Base-by-base conservation (phyloP, 305 asterid species). In the Petunia hybrid region DNA sequence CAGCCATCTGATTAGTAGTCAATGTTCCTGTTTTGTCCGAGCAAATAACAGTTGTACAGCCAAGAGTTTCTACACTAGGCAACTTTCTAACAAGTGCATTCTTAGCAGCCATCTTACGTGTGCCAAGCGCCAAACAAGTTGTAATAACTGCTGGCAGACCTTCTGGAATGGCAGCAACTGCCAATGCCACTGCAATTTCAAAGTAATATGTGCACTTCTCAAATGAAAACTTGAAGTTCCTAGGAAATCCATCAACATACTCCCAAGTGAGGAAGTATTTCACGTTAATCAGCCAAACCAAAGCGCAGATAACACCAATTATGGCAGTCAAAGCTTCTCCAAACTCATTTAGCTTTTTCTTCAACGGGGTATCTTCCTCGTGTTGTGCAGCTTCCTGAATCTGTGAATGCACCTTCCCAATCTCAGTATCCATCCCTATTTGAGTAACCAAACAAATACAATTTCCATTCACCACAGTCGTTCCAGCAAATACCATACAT, bases 81-180 rank as follows among this genome's bases (percentile, higher is more conserved):
- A 96, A 85, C 92, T 94, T 96, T 75, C 99, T 95, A 74, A 96
- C 99, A 59, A 96, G 98, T 59, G 99, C 99, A 85, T 96, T 96
- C 89, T 96, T 94, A 74, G 98, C 98, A 85, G 99, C 99, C 99
- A 97, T 97, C 91, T 97, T 97, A 41, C 99, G 93, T 4, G 99
- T 97, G 76, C 99, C 99, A 75, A 97, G 98, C 0, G 99, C 99
- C 87, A 97, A 86, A 85, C 99, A 97, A 53, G 99, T 97, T 41
- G 99, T 97, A 73, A 97, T 97, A 40, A 97, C 98, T 61, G 98
- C 99, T n/a, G 99, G 98, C 76, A 97, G 86, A 66, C 94, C 94
- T 85, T 91, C 94, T 1, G 94, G 94, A 84, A 91, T 91, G n/a
- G 94, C 99, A 85, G 99, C 99, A 79, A 97, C 99, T 3, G 99